Base-by-base conservation (phyloP, 2,329 filamentous ascomycete genomes). In the Fusarium tjaetaba region DNA sequence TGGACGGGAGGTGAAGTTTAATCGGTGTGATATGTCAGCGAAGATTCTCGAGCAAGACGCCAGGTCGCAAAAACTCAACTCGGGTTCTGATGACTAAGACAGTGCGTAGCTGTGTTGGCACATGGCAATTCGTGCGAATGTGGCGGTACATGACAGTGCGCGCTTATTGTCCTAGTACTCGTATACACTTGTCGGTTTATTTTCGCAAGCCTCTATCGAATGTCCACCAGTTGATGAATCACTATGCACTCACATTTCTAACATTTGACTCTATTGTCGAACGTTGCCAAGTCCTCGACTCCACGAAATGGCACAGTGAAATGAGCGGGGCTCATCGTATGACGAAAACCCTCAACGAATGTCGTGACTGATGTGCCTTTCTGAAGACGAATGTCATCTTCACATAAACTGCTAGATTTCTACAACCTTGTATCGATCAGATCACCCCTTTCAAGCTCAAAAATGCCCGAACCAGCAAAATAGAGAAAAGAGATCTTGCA, bases 101-200 rank as follows among this genome's bases (percentile, higher is more conserved):
- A 55, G 51, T 55, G 34, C 20, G 34, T 7, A 0, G 0, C 0
- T 4, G 0, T 1, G 10, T 28, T 39, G 2, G 3, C 24, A 53
- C 51, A 53, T 53, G 51, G 10, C 2, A 2, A 15, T 8, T 2
- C 0, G 13, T 2, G 2, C 5, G 1, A 8, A 9, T 8, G 2
- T 26, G 4, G n/a, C 14, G 9, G 16, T 2, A 6, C 5, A 1
- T 2, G 0, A 53, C 49, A 53, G 49, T 53, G 51, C 51, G 34
- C 2, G 4, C 11, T n/a, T n/a, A 15, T 16, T 15, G 2, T 15
- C 4, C 8, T 4, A 16, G 30, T 34, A 24, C 15, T 0, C n/a
- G 4, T 16, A n/a, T 7, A 16, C 11, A 7, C 10, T 4, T 16
- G 4, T 3, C 10, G 30, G 7, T 6, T 24, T 16, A 4, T 6